Base-by-base conservation (phyloP, 2,329 filamentous ascomycete species). In the Penicillium sp. region DNA sequence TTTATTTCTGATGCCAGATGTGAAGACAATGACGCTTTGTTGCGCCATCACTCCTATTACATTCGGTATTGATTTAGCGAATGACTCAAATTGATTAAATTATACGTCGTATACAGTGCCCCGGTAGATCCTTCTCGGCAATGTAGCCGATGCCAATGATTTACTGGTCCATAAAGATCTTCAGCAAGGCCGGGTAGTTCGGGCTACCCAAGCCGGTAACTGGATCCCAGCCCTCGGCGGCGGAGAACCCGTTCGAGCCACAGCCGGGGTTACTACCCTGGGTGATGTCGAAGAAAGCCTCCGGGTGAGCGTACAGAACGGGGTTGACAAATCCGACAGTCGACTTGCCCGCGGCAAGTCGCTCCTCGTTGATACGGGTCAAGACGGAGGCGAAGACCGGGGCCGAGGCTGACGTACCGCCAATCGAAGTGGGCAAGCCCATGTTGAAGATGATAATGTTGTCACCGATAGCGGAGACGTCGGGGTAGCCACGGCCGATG, bases 371-470 rank as follows among this genome's bases (percentile, higher is more conserved):
- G 49, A 82, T 72, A 4, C 82, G 67, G 3, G 79, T 77, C 43
- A 85, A 68, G 64, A 84, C 75, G 22, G 79, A 70, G 4, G 80
- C 81, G 18, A 84, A 67, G 0, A 82, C 75, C 0, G 81, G 82
- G 4, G 81, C 76, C 33, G 78, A 79, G 1, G 80, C 81, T 48
- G 63, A 67, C 0, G 68, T 70, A 5, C 68, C 68, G 2, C 66
- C 66, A 10, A 68, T 60, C 1, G 58, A 36, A 0, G 38, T 51
- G 11, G 68, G 60, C 2, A 49, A 2, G 2, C 63, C 66, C 3
- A 40, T 46, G 43, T 62, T 62, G 41, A 62, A 68, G 16, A 72
- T 60, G 16, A 67, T 22, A n/a, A 71, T 53, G 33, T 71, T 67
- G 43, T 72, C 68, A 2, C 67, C 70, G n/a, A 69, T 63, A 6